Base-by-base conservation (phyloP, 2,329 filamentous ascomycete species). In the Diplocarpon rosae region DNA sequence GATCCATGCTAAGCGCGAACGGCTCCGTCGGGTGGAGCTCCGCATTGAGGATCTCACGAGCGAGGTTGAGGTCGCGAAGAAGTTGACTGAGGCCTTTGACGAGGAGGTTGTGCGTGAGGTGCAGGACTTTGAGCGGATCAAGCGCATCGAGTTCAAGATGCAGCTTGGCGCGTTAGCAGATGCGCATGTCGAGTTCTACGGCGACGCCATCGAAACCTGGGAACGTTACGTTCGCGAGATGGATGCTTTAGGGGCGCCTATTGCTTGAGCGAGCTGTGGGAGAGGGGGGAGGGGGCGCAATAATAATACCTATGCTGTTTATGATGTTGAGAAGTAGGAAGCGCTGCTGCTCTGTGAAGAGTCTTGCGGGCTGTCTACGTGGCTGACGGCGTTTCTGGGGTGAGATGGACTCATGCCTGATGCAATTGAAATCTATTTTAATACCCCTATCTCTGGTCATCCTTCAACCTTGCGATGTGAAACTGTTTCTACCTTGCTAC, bases 21-120 rank as follows among this genome's bases (percentile, higher is more conserved):
- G 90, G 27, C 75, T 90, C 41, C 80, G 92, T 47, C 94, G 92
- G 65, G 73, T 96, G 3, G 92, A 98, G 65, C 72, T 96, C 39
- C 81, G 87, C 53, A 95, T 98, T 55, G 87, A 95, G 57, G 85
- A 94, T 59, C 73, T 98, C 33, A 95, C 87, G 2, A 76, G 78
- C 17, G 88, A 95, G 63, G 90, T 94, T 0, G 90, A 96, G 64
- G 76, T 77, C 36, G 86, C 92, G 5, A 88, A 88, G 65, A 83
- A 81, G 59, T 86, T 83, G 12, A 87, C 82, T 40, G 88, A 96
- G 65, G 82, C 87, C 61, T 98, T 98, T 59, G 92, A 95, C 64
- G 89, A 95, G 61, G 88, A 95, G 65, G 90, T 95, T 1, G 83
- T 96, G 35, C 83, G 85, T 58, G 92, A 98, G 63, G 85, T 95